Base-by-base conservation (phyloP, 106 monocot species). In the Allium fistulosum region DNA sequence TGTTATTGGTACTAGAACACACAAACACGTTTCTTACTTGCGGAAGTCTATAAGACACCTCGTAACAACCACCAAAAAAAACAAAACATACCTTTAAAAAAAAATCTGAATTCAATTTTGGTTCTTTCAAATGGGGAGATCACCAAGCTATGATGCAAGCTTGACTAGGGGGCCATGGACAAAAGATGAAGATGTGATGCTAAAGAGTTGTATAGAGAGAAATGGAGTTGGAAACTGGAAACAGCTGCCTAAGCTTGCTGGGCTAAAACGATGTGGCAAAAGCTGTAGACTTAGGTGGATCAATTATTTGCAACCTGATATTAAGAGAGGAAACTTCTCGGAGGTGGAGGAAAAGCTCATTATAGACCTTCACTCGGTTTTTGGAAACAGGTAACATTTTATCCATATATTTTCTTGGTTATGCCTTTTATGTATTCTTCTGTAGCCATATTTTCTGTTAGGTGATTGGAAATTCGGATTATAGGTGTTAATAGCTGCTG, bases 111-210 rank as follows among this genome's bases (percentile, higher is more conserved):
- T 22, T 22, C 22, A 22, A 22, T 37, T 2, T 37, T 37, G 2
- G 2, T 37, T 37, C 37, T 37, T 5, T 8, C 9, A 10, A 64
- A 64, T 70, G 58, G 70, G 47, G 59, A 70, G 70, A 57, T 48
- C 59, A 11, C 70, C 70, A 10, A 62, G 52, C 11, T 13, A 17
- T 22, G 59, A 59, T 48, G 70, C 48, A 7, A 49, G 49, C 11
- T 14, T 74, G 46, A 80, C 65, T 74, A 80, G 69, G 56, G 80
- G 80, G 9, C 76, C 80, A 5, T 81, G 80, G 80, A 62, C 63
- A 49, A 59, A 45, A 17, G 80, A 76, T 50, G 80, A 80, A 68
- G 80, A 80, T 61, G 51, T 57, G 66, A 71, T 69, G 51, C 76
- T 80, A 14, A 49, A 47, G 58, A 72, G 72, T 11, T 76, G 51